Evolutionary conservation across 345 rosid species (phyloP), one percentile per base, ranked within the genome.

Genomic region (Hevea brasiliensis): DNA sequence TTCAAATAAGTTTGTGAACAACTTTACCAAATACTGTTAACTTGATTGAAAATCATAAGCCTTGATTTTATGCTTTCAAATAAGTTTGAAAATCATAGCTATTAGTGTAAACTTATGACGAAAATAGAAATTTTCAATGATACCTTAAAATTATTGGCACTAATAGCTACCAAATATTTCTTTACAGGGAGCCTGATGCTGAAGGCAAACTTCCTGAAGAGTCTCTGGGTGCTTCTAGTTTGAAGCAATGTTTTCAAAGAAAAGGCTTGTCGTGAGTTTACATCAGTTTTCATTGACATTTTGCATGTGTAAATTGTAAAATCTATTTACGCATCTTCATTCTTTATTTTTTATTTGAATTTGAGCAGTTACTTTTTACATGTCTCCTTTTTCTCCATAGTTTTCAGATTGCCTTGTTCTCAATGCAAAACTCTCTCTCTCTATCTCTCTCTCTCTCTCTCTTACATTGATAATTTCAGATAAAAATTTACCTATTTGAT

Each of bases 221-320:
- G 77, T 35, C 93, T 77, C 82, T 90, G 44, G 84, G 76, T 84
- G 97, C 93, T 50, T 65, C 78, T 40, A 93, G 83, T 77, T 82
- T 94, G 74, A 94, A 92, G 89, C 85, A 86, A 71, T 84, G 88
- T 69, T 90, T 94, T 79, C 82, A 79, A 81, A 83, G 81, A 79
- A 94, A 94, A 84, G 98, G 98, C 84, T 87, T 94, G 60, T 86
- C 88, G 97, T 90, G 84, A 90, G 98, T 90, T 71, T 51, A 51
- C 37, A n/a, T 55, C 12, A 7, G 50, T 56, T 53, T 66, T 59
- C 26, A 7, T 70, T 70, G 56, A 12, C 18, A 71, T 18, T 61
- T 71, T 50, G 41, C 40, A 26, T 35, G 14, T 51, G 20, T 3
- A n/a, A 15, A 24, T 7, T 37, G 8, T 15, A 48, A 47, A 48